phyloP scores from a whole-genome alignment of 2,329 filamentous ascomycete species.

The Pseudogymnoascus sp. region DNA sequence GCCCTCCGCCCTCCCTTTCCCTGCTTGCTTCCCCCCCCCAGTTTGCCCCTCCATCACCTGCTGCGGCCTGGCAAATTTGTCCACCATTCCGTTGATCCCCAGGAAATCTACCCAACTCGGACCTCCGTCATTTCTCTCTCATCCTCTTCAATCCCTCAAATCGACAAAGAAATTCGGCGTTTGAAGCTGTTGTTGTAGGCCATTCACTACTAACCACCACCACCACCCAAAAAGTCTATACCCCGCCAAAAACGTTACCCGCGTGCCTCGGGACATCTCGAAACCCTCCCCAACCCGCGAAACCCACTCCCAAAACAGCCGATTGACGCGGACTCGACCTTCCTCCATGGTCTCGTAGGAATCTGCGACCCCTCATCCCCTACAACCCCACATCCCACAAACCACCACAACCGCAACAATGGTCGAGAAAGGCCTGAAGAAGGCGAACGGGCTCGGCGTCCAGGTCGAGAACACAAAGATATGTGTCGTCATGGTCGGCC shows the following conservation, averaged over 20 bases:
- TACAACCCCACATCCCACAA: background rate
- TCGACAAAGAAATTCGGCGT: background rate
- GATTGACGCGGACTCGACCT: constrained; percentile 3
- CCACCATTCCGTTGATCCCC: constrained; percentile 1
- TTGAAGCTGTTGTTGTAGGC: background rate
- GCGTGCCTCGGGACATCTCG: constrained; percentile 1
- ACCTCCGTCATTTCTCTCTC: background rate
- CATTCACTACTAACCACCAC: too few relatives aligned
- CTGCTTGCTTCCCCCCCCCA: background rate
- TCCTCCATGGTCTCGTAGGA: constrained; percentile 5
- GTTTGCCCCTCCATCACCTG: background rate
- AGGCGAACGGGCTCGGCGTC: constrained; percentile 58
- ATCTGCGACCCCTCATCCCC: background rate
- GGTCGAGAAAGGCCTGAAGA: background rate
- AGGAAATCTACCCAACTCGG: background rate
- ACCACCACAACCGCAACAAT: background rate
- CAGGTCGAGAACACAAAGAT: constrained; percentile 95
- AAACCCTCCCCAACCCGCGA: background rate
- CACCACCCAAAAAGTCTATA: background rate
- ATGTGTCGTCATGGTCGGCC: constrained; percentile 97
- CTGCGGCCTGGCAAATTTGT: background rate
- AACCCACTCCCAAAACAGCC: background rate
- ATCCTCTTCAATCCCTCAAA: background rate
- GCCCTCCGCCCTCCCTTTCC: background rate
- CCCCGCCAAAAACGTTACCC: constrained; percentile 3